Evolutionary conservation across 192 early-diverging fungal genomes (phyloP).

Genomic region (Podila clonocystis): DNA sequence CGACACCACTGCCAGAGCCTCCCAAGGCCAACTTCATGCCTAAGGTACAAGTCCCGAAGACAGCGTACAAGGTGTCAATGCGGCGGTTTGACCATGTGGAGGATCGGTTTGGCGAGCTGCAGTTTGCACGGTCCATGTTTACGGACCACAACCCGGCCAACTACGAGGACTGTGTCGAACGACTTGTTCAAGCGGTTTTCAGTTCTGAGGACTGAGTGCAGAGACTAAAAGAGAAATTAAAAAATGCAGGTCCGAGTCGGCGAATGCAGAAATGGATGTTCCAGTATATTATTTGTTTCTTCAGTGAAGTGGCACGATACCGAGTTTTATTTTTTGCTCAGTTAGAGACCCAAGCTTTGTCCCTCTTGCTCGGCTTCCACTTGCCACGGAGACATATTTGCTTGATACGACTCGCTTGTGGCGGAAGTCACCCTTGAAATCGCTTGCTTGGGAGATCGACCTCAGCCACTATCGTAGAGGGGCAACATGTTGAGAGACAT

Average conservation of each 20-base stretch:
- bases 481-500: no score
- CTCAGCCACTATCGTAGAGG: no score
- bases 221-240: not conserved
- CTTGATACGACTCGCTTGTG: no score
- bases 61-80: conserved; percentile 60
- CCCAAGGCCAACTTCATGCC: conserved; percentile 15
- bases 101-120: conserved; percentile 79
- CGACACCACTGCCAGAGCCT: conserved; percentile 20
- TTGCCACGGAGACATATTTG: no score
- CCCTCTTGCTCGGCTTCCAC: no score
- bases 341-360: no score
- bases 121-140: conserved; percentile 84
- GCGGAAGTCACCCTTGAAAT: no score
- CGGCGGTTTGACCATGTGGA: conserved; percentile 80
- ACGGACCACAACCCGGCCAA: conserved; percentile 77
- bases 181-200: conserved; percentile 33
- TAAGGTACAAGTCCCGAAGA: conserved; percentile 43
- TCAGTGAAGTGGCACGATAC: no score
- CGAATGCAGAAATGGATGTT: no score
- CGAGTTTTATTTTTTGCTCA: no score
- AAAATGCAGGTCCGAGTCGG: not conserved
- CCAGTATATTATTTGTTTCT: no score
- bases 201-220: conserved; percentile 1
- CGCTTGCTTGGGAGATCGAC: no score
- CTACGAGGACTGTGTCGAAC: conserved; percentile 67